Evolutionary conservation across 129 eudicot genomes (phyloP), one percentile per base, ranked within the genome.

Genomic region (Lactuca saligna): DNA sequence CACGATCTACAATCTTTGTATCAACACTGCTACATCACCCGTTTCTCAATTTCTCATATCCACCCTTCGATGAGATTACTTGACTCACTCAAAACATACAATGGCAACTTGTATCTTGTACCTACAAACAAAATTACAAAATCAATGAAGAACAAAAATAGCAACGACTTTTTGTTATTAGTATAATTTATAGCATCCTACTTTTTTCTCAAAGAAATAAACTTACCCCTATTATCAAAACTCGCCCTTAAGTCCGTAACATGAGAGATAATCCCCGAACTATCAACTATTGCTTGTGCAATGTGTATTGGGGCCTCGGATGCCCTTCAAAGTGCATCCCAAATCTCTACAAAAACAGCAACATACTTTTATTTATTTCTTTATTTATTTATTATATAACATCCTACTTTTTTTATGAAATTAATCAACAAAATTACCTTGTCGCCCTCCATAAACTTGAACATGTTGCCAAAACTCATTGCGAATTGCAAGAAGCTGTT

Each of bases 21-120:
- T 31, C 4, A 53, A 53, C n/a, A n/a, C 20, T 50, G 6, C 20
- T 6, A 14, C 3, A 2, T 3, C 12, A 4, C 29, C 1, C 29
- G 1, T 25, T 8, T 42, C 49, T 42, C 14, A 42, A 8, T 46
- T 46, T 46, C 51, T 2, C 51, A 46, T 46, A 3, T 46, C 5
- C 12, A 46, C 51, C n/a, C 48, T 13, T 35, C 57, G 11, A 6
- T 16, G 29, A 46, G 50, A 48, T 65, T 65, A 44, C 25, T 6
- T 65, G 57, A 57, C 14, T 65, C 70, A 10, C 57, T 48, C 25
- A 65, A 31, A n/a, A 65, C 70, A n/a, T 65, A 65, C 70, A 65
- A 65, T 3, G 31, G 70, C 15, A 65, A 65, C 31, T 65, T 44
- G 7, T 65, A 65, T 48, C 70, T 65, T 5, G 8, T 13, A 44